Conservation (phyloP, 2,329 filamentous ascomycete genomes). For the Alternaria panax region DNA sequence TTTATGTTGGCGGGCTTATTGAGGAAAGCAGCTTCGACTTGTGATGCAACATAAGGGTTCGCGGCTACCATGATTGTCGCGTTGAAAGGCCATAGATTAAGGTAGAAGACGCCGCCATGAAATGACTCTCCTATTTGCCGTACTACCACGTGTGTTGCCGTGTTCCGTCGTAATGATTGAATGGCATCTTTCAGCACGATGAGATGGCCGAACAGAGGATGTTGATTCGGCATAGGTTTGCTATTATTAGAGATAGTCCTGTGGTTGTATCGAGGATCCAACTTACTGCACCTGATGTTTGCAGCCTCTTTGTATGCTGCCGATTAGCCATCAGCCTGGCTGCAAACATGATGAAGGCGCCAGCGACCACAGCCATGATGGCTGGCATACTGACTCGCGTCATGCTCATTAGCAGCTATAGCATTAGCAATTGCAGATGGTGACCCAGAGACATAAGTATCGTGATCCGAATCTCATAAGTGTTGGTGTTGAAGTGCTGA, state of each 20-base stretch:
- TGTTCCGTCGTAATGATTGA: conserved; percentile 12
- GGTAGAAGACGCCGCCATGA: conserved; percentile 19
- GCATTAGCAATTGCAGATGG: background rate
- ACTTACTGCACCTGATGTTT: conserved; percentile 10
- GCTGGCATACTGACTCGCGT: conserved; percentile 7
- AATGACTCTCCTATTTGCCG: conserved; percentile 35
- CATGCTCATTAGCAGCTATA: conserved; percentile 4
- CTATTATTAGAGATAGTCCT: background rate
- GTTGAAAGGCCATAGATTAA: conserved; percentile 30
- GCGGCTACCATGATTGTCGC: conserved; percentile 15
- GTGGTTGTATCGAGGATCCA: background rate
- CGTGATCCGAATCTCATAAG: background rate
- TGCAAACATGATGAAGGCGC: conserved; percentile 6
- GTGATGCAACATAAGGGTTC: conserved; percentile 14
- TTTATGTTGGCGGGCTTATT: conserved; percentile 30
- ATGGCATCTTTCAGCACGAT: conserved; percentile 16
- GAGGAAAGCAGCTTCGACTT: conserved; percentile 16
- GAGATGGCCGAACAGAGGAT: conserved; percentile 23
- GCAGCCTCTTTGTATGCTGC: conserved; percentile 7
- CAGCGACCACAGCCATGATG: conserved; percentile 5
- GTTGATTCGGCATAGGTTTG: conserved; percentile 23
- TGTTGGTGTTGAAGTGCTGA: background rate
- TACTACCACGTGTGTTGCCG: conserved; percentile 14
- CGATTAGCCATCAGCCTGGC: conserved; percentile 9
- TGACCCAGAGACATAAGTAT: background rate